These are phyloP conservation scores for Zea luxurians DNA, from an alignment of 176 grass and related monocot species.

Conservation along the genomic window DNA sequence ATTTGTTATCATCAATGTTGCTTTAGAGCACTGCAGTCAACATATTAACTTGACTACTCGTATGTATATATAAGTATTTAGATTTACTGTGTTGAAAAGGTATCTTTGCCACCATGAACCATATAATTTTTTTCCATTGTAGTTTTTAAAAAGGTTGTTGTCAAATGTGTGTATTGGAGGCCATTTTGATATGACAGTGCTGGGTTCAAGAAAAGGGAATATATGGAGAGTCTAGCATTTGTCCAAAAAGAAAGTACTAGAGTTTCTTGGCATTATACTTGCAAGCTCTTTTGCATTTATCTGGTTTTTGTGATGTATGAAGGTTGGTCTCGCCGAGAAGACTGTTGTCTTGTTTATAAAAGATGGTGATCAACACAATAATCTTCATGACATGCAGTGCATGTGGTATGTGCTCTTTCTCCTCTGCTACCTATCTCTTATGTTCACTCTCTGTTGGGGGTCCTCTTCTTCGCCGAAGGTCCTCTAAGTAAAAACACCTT, in stretches of 20 bases:
- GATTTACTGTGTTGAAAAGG: background rate
- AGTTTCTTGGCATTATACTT: background rate
- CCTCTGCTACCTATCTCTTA: constrained; percentile 2
- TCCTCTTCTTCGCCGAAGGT: no score
- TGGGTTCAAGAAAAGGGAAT: background rate
- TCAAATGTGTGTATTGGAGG: background rate
- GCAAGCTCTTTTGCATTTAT: background rate
- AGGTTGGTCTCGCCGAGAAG: constrained; percentile 90
- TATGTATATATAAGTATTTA: background rate
- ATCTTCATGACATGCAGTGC: constrained; percentile 99
- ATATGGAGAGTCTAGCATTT: background rate
- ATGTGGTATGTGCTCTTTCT: constrained; percentile 64
- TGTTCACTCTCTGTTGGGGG: constrained; percentile 19
- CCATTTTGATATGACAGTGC: background rate
- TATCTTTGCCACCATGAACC: background rate
- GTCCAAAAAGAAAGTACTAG: background rate
- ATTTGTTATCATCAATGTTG: background rate
- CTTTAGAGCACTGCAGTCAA: background rate
- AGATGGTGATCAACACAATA: constrained; percentile 98
- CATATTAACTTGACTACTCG: background rate
- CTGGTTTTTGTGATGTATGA: constrained; percentile 37
- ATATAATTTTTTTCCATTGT: background rate
- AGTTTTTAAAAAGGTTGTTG: background rate
- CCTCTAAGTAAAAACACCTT: no score
- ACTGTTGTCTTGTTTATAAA: constrained; percentile 98